Percentiles rank a stretch among this genome's conserved stretches.
These are phyloP conservation scores for Candida berthetii DNA, from an alignment of 805 yeast species.

Conservation along the genomic window DNA sequence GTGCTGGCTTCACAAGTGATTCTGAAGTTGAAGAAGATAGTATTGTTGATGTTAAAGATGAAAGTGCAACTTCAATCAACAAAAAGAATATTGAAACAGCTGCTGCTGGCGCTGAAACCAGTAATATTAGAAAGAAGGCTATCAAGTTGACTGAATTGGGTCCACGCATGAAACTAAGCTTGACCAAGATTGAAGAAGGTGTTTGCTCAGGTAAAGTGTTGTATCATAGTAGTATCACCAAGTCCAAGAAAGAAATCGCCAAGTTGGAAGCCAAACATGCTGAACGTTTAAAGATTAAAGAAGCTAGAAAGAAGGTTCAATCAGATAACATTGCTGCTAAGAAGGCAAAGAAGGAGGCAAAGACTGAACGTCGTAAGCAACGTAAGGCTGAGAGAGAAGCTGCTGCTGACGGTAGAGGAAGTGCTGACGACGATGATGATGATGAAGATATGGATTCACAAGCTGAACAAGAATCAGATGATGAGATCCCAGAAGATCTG, in stretches of 20 bases:
- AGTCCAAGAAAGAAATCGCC: slow-evolving; percentile 53
- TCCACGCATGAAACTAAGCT: slow-evolving; percentile 72
- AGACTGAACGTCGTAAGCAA: slow-evolving; percentile 61
- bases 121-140: slow-evolving; percentile 57
- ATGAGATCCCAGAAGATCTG: slow-evolving; percentile 36
- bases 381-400: slow-evolving; percentile 34
- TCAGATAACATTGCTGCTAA: slow-evolving; percentile 71
- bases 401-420: slow-evolving; percentile 15
- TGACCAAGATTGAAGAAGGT: slow-evolving; percentile 89
- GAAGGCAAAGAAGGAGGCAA: slow-evolving; percentile 66
- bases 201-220: slow-evolving; percentile 84
- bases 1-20: slow-evolving; percentile 76
- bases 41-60: slow-evolving; percentile 52
- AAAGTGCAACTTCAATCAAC: slow-evolving; percentile 12
- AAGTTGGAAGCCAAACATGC: slow-evolving; percentile 65
- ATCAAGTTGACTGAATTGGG: slow-evolving; percentile 91
- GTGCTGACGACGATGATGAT: slow-evolving; percentile 20
- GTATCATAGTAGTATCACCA: slow-evolving; percentile 68
- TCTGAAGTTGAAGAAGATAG: slow-evolving; percentile 93
- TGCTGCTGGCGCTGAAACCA: slow-evolving; percentile 11
- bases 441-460: slow-evolving; percentile 15
- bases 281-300: slow-evolving; percentile 53
- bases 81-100: slow-evolving; percentile 15
- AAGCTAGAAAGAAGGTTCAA: slow-evolving; percentile 70
- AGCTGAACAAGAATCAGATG: slow-evolving; percentile 20